Evolutionary conservation across 441 rosid species (phyloP).

Genomic region (Adansonia grandidieri): DNA sequence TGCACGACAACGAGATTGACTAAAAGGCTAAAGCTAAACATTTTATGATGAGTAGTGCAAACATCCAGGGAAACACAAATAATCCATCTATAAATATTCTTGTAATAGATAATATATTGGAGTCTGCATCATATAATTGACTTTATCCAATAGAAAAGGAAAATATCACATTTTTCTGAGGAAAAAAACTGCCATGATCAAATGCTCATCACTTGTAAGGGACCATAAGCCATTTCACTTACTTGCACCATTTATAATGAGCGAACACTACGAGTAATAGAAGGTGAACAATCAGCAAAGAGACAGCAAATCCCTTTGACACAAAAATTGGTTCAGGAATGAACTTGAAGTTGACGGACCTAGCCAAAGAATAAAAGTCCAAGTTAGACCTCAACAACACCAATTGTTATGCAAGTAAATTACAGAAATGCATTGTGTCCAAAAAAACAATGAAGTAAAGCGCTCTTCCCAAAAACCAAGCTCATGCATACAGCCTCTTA

Average conservation of each 20-base stretch:
- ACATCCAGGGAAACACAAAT: not conserved
- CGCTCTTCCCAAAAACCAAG: not conserved
- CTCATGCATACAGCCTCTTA: not conserved
- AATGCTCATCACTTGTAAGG: not conserved
- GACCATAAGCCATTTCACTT: slow-evolving; percentile 39
- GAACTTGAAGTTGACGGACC: slow-evolving; percentile 99
- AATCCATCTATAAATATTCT: not conserved
- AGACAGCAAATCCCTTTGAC: slow-evolving; percentile 80
- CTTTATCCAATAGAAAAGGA: not conserved
- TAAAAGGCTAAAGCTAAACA: not conserved
- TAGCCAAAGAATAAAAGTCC: slow-evolving; percentile 39
- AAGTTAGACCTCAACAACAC: slow-evolving; percentile 15
- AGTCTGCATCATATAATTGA: not conserved
- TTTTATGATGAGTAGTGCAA: not conserved
- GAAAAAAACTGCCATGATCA: not conserved
- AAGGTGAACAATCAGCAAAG: slow-evolving; percentile 76
- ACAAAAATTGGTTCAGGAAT: slow-evolving; percentile 83
- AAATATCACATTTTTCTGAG: not conserved
- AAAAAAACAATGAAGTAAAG: not conserved
- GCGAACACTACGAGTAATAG: slow-evolving; percentile 63
- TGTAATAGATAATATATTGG: not conserved
- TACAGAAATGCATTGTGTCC: not conserved
- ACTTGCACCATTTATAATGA: slow-evolving; percentile 95
- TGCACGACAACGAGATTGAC: not conserved
- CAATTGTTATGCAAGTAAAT: not conserved